Percentiles rank a stretch among this genome's conserved stretches.
Conservation (phyloP, 192 early-diverging fungal species). For the Backusella parvicylindrica region DNA sequence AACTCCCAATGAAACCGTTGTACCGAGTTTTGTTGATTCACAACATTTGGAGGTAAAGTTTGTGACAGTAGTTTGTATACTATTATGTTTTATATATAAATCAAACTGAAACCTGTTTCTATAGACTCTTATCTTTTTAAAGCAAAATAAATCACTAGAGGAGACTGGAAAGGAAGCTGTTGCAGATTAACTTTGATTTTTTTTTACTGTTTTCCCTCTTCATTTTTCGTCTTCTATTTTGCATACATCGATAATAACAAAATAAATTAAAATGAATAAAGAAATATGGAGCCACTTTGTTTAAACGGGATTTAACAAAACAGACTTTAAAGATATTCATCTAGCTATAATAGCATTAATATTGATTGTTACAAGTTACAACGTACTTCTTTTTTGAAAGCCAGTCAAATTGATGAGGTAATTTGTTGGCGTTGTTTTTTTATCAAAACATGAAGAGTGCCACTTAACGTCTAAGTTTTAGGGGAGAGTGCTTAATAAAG, state of each 20-base stretch:
- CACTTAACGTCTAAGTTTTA: not conserved
- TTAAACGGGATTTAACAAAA: not conserved
- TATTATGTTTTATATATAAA: not conserved
- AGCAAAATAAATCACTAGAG: not conserved
- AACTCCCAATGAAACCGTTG: conserved; percentile 20
- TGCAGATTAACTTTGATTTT: not conserved
- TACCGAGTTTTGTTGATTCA: conserved; percentile 22
- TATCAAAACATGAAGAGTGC: not conserved
- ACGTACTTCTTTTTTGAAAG: conserved; percentile 1
- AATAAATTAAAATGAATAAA: not conserved
- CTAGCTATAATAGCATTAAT: not conserved
- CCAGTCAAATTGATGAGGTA: conserved; percentile 3
- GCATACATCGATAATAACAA: not conserved
- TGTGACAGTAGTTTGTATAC: not conserved
- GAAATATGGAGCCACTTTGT: not conserved
- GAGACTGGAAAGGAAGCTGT: not conserved
- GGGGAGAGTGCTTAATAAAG: no score
- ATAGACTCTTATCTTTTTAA: not conserved
- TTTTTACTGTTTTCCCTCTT: not conserved
- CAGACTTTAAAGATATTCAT: not conserved
- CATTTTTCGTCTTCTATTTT: not conserved
- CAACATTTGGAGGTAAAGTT: conserved; percentile 12
- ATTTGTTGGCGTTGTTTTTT: not conserved
- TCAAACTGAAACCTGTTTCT: not conserved
- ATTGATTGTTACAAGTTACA: not conserved